A percentile compares a stretch with the other conserved stretches of the same genome.
phyloP scores from a whole-genome alignment of 805 yeast genomes.

The Monosporozyma yasuniensis region DNA sequence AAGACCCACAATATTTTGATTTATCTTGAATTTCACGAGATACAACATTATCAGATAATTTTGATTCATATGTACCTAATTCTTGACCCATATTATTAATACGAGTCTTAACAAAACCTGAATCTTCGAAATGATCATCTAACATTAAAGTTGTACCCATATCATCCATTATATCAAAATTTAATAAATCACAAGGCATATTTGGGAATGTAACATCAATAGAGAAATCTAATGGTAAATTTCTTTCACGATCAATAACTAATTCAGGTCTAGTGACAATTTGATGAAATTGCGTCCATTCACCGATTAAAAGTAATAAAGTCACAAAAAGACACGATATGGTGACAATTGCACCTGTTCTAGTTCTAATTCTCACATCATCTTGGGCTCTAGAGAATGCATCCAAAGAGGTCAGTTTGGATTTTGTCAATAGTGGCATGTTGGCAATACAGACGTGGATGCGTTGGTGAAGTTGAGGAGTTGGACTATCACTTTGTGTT shows the following conservation, averaged over 20 bases:
- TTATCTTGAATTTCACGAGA: slow-evolving; percentile 82
- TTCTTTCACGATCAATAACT: slow-evolving; percentile 77
- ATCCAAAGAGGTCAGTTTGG: slow-evolving; percentile 51
- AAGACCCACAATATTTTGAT: slow-evolving; percentile 65
- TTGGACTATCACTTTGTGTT: too few species aligned
- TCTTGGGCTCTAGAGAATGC: slow-evolving; percentile 91
- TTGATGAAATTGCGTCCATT: slow-evolving; percentile 63
- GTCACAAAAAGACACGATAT: slow-evolving; percentile 57
- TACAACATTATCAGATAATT: slow-evolving; percentile 42
- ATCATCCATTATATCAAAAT: slow-evolving; percentile 81
- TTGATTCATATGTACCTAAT: slow-evolving; percentile 43
- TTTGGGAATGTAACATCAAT: slow-evolving; percentile 76
- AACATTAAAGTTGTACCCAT: slow-evolving; percentile 67
- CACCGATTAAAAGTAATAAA: slow-evolving; percentile 54
- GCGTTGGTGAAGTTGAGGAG: too few species aligned
- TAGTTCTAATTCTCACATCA: slow-evolving; percentile 80
- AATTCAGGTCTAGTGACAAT: slow-evolving; percentile 70
- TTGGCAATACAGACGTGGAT: too few species aligned
- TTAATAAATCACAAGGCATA: slow-evolving; percentile 74
- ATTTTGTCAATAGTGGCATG: slow-evolving; percentile 14
- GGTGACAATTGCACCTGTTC: slow-evolving; percentile 86
- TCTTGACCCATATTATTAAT: slow-evolving; percentile 41
- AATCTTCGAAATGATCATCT: slow-evolving; percentile 65
- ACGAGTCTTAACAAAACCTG: slow-evolving; percentile 62
- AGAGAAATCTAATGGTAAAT: slow-evolving; percentile 65